Evolutionary conservation across 805 yeast species (phyloP), one percentile per base, ranked within the genome.

Genomic region (Myxozyma vanderwaltii): DNA sequence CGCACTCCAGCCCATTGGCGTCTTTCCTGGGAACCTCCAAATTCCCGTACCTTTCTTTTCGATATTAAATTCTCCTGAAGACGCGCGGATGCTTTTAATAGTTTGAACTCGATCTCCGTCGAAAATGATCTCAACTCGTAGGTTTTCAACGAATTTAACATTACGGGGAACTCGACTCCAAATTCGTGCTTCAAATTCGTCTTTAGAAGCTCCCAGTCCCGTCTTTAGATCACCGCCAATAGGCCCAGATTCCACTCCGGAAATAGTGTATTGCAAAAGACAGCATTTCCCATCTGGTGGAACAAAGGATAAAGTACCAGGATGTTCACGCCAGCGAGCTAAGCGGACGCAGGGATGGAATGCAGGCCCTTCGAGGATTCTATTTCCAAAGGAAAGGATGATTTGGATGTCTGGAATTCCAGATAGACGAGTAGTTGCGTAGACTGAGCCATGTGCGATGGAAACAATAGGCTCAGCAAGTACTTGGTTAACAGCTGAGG

Each of bases 221-320:
- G 80, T 76, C 49, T 72, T 73, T 52, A 82, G 76, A 46, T 85
- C 86, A 4, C 82, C 80, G 44, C 76, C 77, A 8, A 86, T 77
- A n/a, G 82, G 67, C 0, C 88, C 88, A n/a, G 77, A 68, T 69
- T 77, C 69, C 12, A 62, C 61, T 3, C 65, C 63, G 2, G 87
- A 88, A 31, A 88, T 71, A 4, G 80, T 77, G 33, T 66, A 66
- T 36, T 61, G 58, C 49, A 65, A 27, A 1, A 66, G 52, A 35
- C 59, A 56, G 56, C 65, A 82, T 59, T 76, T 79, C 5, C 95
- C 97, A 72, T 92, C 97, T 0, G 98, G 96, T 4, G 98, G 99
- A 19, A 88, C 79, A 68, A 92, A 89, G 17, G 83, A 77, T 33
- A 91, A 69, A 0, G 74, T 63, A 0, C 83, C 84, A 0, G 81